A percentile compares a stretch with the other conserved stretches of the same genome.
Conservation (phyloP, 148 eudicot genomes). For the Chenopodium suecicum region DNA sequence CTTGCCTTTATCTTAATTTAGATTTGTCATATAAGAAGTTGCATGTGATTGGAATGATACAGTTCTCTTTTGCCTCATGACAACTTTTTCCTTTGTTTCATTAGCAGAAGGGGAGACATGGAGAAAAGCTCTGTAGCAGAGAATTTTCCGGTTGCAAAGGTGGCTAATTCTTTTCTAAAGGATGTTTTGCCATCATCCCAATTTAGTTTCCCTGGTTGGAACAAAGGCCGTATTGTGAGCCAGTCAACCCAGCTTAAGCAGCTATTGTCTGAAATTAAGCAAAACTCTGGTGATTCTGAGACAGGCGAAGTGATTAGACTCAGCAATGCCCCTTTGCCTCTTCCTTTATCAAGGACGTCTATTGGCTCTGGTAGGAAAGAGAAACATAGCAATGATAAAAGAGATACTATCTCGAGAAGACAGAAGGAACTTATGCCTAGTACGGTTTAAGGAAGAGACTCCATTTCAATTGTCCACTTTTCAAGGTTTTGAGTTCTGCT, state of each 20-base stretch:
- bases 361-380: constrained; percentile 31
- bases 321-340: constrained; percentile 49
- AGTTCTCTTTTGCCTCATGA: neutral
- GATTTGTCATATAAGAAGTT: neutral
- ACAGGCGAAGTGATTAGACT: constrained; percentile 35
- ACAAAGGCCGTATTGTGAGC: constrained; percentile 80
- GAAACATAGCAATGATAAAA: constrained; percentile 29
- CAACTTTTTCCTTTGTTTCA: constrained; percentile 2
- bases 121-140: constrained; percentile 68
- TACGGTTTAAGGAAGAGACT: constrained; percentile 34
- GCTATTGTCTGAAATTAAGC: constrained; percentile 41
- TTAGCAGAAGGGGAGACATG: constrained; percentile 84
- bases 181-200: constrained; percentile 55
- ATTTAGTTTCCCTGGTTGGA: constrained; percentile 82
- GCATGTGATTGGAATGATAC: neutral
- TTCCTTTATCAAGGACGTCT: constrained; percentile 35
- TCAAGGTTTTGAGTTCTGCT: neutral
- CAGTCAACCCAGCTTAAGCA: constrained; percentile 71
- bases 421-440: constrained; percentile 52
- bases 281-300: constrained; percentile 38
- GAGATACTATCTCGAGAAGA: constrained; percentile 33
- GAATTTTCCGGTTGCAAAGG: constrained; percentile 75
- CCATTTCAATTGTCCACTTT: neutral
- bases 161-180: constrained; percentile 60
- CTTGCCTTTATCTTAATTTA: neutral